Percentiles rank a stretch among this genome's conserved stretches.
Conservation (phyloP, 2,329 filamentous ascomycete genomes). For the Botryotinia narcissicola region DNA sequence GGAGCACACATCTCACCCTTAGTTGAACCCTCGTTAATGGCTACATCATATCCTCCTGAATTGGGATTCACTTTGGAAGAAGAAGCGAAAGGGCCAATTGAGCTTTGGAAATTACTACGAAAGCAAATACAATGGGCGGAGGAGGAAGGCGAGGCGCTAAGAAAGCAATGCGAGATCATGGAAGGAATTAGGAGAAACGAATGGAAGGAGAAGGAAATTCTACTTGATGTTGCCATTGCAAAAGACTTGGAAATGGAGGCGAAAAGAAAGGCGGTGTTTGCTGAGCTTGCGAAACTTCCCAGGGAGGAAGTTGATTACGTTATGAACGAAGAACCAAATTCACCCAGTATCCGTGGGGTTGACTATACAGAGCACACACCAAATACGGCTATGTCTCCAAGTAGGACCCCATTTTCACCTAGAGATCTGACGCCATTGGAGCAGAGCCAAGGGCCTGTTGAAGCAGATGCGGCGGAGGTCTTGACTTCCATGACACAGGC, state of each 20-base stretch:
- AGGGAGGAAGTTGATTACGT: constrained; percentile 27
- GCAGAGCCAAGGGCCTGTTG: constrained; percentile 18
- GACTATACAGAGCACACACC: constrained; percentile 21
- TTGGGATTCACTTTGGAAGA: constrained; percentile 64
- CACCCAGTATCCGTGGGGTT: background rate
- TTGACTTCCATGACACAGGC: constrained; percentile 32
- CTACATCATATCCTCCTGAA: constrained; percentile 41
- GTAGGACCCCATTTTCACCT: constrained; percentile 15
- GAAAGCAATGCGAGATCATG: constrained; percentile 61
- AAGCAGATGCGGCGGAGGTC: constrained; percentile 33
- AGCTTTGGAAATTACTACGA: constrained; percentile 60
- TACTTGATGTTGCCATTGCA: constrained; percentile 69
- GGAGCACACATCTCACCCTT: constrained; percentile 48
- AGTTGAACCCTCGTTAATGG: constrained; percentile 35
- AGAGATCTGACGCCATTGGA: constrained; percentile 17
- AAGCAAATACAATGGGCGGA: constrained; percentile 72
- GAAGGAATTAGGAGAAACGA: constrained; percentile 67
- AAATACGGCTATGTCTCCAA: constrained; percentile 22
- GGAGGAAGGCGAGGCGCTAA: constrained; percentile 62
- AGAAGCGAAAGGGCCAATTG: constrained; percentile 59
- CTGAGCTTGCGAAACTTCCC: constrained; percentile 41
- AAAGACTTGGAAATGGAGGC: constrained; percentile 65
- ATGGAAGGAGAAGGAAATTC: constrained; percentile 76
- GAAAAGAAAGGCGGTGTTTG: constrained; percentile 54
- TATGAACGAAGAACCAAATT: background rate